phyloP scores from a whole-genome alignment of 169 alveolate genomes.

The Eimeria falciformis region DNA sequence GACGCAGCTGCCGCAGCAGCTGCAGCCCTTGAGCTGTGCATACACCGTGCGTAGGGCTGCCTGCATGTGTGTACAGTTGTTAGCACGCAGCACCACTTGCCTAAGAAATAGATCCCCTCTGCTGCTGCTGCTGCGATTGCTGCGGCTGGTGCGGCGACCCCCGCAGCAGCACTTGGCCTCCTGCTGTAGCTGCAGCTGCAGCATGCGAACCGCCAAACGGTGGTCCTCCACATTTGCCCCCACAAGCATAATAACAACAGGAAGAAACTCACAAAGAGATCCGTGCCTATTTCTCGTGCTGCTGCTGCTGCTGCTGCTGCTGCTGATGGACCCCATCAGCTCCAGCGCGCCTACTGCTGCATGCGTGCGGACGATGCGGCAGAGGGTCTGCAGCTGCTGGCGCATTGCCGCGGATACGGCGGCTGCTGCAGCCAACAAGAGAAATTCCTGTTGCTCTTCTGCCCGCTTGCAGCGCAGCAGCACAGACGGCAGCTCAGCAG shows the following conservation, averaged over 20 bases:
- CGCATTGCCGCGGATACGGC: slow-evolving; percentile 69
- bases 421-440: slow-evolving; percentile 74
- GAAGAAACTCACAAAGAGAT: slow-evolving; percentile 56
- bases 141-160: slow-evolving; percentile 70
- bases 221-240: slow-evolving; percentile 75
- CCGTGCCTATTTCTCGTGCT: background rate
- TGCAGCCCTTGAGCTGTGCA: slow-evolving; percentile 63
- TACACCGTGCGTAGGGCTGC: slow-evolving; percentile 61
- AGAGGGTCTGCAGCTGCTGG: slow-evolving; percentile 56
- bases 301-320: slow-evolving; percentile 55
- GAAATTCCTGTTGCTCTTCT: slow-evolving; percentile 61
- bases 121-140: slow-evolving; percentile 45
- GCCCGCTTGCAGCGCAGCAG: slow-evolving; percentile 72
- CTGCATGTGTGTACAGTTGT: slow-evolving; percentile 38
- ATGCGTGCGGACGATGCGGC: slow-evolving; percentile 43
- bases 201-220: slow-evolving; percentile 71
- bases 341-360: slow-evolving; percentile 37
- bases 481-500: slow-evolving; percentile 69
- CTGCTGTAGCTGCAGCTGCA: slow-evolving; percentile 72
- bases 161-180: slow-evolving; percentile 64
- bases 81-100: slow-evolving; percentile 54
- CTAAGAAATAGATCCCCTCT: slow-evolving; percentile 52
- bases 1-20: slow-evolving; percentile 59
- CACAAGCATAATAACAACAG: slow-evolving; percentile 66
- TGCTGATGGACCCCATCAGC: slow-evolving; percentile 44